phyloP scores from a whole-genome alignment of 164 flowering plant genomes.

The Platanus orientalis region DNA sequence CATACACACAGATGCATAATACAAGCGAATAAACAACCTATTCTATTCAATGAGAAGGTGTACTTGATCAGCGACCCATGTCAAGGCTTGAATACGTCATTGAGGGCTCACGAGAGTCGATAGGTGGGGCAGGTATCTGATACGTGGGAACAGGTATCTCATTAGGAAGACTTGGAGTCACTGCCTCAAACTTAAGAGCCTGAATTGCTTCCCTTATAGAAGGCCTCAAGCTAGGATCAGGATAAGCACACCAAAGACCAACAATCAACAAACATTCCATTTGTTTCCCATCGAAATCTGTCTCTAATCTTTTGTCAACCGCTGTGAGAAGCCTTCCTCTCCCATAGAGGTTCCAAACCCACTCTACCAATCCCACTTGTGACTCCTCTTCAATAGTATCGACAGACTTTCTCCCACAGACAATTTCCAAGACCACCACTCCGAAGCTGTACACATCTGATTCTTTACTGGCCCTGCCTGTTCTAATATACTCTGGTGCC shows the following conservation, averaged over 20 bases:
- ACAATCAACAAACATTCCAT: conserved; percentile 31
- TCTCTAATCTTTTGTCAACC: conserved; percentile 14
- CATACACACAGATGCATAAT: too few relatives aligned
- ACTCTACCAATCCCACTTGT: conserved; percentile 23
- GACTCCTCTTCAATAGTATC: conserved; percentile 11
- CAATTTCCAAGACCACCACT: too few relatives aligned
- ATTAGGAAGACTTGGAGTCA: conserved; percentile 23
- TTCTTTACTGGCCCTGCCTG: too few relatives aligned
- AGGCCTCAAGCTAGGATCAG: conserved; percentile 29
- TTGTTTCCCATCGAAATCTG: conserved; percentile 18
- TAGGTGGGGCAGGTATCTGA: background rate
- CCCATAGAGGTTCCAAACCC: conserved; percentile 44
- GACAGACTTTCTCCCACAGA: too few relatives aligned
- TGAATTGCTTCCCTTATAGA: conserved; percentile 27
- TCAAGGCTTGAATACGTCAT: too few relatives aligned
- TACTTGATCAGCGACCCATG: too few relatives aligned
- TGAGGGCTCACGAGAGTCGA: background rate
- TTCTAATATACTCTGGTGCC: too few relatives aligned
- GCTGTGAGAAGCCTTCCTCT: conserved; percentile 22
- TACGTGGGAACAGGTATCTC: conserved; percentile 15
- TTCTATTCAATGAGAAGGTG: too few relatives aligned
- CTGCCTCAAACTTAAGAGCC: conserved; percentile 23
- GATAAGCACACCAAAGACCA: too few relatives aligned
- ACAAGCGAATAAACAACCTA: too few relatives aligned
- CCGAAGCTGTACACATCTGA: too few relatives aligned